Percentiles rank a stretch among this genome's conserved stretches.
Conservation (phyloP, 2,329 filamentous ascomycete genomes). For the Diaporthe ampelina region DNA sequence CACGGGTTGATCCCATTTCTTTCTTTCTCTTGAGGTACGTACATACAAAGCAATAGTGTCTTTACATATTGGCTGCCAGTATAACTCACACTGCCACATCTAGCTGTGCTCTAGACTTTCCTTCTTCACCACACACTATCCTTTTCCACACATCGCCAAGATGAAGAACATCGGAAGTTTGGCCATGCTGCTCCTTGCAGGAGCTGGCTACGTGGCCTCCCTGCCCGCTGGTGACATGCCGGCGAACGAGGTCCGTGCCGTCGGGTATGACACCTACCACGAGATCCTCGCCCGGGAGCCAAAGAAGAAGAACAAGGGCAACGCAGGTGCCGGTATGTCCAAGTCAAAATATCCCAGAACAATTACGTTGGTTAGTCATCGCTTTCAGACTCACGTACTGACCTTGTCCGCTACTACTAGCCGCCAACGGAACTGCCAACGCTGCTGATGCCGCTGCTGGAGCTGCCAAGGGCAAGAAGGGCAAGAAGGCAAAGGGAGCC, state of each 20-base stretch:
- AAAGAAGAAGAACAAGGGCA: constrained; percentile 21
- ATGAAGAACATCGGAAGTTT: constrained; percentile 58
- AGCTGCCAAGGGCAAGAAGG: not conserved
- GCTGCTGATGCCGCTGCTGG: not conserved
- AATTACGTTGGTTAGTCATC: too few relatives aligned
- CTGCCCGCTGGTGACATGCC: constrained; percentile 43
- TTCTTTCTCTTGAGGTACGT: constrained; percentile 29
- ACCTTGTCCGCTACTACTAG: too few relatives aligned
- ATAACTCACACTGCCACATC: constrained; percentile 2
- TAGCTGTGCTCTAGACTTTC: constrained; percentile 38
- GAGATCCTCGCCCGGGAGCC: constrained; percentile 33
- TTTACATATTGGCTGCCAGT: not conserved
- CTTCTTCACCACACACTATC: constrained; percentile 5
- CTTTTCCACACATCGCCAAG: constrained; percentile 45
- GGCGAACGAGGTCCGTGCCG: constrained; percentile 14
- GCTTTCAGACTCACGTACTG: too few relatives aligned
- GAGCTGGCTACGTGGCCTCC: constrained; percentile 51
- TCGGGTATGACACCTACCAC: not conserved
- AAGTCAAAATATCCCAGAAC: too few relatives aligned
- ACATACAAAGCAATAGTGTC: not conserved
- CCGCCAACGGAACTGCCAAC: too few relatives aligned
- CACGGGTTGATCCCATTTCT: constrained; percentile 39
- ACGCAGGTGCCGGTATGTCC: too few relatives aligned
- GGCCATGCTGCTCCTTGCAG: constrained; percentile 53
- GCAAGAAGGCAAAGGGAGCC: constrained; percentile 5